Evolutionary conservation across 225 moss, liverwort and hornwort genomes (phyloP), one percentile per base, ranked within the genome.

Genomic region (Takakia lepidozioides): DNA sequence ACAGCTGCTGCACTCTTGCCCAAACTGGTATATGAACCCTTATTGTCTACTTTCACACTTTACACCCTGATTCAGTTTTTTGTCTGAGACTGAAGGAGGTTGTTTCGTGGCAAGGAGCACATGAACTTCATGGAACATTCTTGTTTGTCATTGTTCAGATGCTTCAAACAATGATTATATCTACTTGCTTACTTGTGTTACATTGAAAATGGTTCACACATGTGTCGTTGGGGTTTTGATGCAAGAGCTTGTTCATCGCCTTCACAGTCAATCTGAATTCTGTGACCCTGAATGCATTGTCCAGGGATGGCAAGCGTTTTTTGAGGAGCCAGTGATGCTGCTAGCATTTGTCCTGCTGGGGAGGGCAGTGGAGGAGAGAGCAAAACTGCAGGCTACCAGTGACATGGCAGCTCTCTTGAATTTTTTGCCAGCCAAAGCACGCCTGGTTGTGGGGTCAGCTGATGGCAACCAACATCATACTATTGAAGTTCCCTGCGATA

Each of bases 231-330:
- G n/a, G n/a, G n/a, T n/a, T n/a, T n/a, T n/a, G n/a, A n/a, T n/a
- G n/a, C n/a, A n/a, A n/a, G n/a, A n/a, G n/a, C n/a, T n/a, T n/a
- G n/a, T n/a, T n/a, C n/a, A n/a, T n/a, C n/a, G n/a, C n/a, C n/a
- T n/a, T n/a, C n/a, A n/a, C n/a, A n/a, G n/a, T n/a, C n/a, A n/a
- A n/a, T n/a, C n/a, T n/a, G n/a, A n/a, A n/a, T n/a, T n/a, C n/a
- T n/a, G n/a, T n/a, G n/a, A n/a, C n/a, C n/a, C n/a, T n/a, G n/a
- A 28, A 10, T 35, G 29, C 46, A 7, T 8, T 25, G 2, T 15
- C 54, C 58, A 98, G 98, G 85, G 91, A 16, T 98, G 98, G 98
- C 91, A 91, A 87, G 98, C 98, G 10, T 98, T 98, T 66, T 91
- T 98, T 56, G 98, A 98, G 69, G 91, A 98, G 60, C 98, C 98